Conservation (phyloP, 208 protist genomes). For the Trypanosoma mega region DNA sequence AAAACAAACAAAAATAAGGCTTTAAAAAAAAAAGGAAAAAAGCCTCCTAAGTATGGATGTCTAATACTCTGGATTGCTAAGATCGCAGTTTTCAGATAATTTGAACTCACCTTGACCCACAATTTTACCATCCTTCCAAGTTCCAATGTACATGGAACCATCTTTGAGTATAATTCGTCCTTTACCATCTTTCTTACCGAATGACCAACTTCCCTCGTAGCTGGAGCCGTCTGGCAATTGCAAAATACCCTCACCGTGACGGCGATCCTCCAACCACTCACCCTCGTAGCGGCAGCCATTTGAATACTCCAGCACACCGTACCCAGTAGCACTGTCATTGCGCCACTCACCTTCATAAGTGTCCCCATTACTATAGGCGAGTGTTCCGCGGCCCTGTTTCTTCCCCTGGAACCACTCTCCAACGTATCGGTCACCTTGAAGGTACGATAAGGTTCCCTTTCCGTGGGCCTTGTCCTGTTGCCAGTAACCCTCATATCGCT, state of each 20-base stretch:
- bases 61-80: constrained; percentile 93
- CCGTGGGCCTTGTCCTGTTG: constrained; percentile 89
- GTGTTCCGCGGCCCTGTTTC: constrained; percentile 86
- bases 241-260: constrained; percentile 82
- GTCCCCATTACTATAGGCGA: constrained; percentile 91
- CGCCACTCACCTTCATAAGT: constrained; percentile 91
- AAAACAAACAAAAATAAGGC: constrained; percentile 8
- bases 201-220: constrained; percentile 85
- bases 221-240: constrained; percentile 80
- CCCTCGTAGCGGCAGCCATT: constrained; percentile 92
- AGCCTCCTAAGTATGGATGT: constrained; percentile 45
- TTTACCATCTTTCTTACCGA: constrained; percentile 89
- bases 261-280: constrained; percentile 80
- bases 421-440: constrained; percentile 91
- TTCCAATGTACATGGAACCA: constrained; percentile 83
- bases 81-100: constrained; percentile 87
- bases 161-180: constrained; percentile 91
- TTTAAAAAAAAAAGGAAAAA: constrained; percentile 9
- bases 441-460: constrained; percentile 87
- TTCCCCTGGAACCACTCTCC: constrained; percentile 90
- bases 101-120: constrained; percentile 86
- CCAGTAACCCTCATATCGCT: constrained; percentile 89
- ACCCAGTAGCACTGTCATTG: constrained; percentile 79
- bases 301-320: constrained; percentile 86
- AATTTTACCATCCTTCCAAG: constrained; percentile 87